These are phyloP conservation scores for Amniculicola lignicola DNA, from an alignment of 495 filamentous ascomycete genomes.

Conservation along the genomic window DNA sequence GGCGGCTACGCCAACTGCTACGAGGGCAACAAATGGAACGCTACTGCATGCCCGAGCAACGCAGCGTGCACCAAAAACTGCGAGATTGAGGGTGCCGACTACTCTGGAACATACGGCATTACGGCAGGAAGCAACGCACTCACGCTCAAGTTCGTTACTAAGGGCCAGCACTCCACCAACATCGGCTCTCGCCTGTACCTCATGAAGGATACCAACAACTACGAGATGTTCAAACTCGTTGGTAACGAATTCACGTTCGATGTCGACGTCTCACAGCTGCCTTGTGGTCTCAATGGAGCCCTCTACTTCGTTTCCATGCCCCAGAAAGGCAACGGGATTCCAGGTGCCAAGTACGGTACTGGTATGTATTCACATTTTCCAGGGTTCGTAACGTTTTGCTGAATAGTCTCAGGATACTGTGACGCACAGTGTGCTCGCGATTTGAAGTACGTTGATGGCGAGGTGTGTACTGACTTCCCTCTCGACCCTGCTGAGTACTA, in stretches of 20 bases:
- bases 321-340: conserved; percentile 51
- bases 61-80: conserved; percentile 41
- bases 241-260: conserved; percentile 62
- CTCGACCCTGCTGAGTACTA: not conserved
- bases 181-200: conserved; percentile 58
- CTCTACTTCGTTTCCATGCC: conserved; percentile 66
- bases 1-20: conserved; percentile 44
- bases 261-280: conserved; percentile 58
- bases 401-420: conserved; percentile 52
- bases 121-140: conserved; percentile 33
- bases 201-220: conserved; percentile 55
- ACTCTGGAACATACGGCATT: conserved; percentile 38
- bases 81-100: conserved; percentile 43
- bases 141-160: conserved; percentile 35
- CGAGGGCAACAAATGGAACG: conserved; percentile 39
- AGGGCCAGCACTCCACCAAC: conserved; percentile 37
- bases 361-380: conserved; percentile 29
- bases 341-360: conserved; percentile 62
- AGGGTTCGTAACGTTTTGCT: not conserved
- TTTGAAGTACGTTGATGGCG: conserved; percentile 57
- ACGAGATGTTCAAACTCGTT: conserved; percentile 58
- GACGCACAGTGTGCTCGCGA: conserved; percentile 61
- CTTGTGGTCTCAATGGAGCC: conserved; percentile 67
- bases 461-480: conserved; percentile 22
- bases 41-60: conserved; percentile 37